A percentile compares a stretch with the other conserved stretches of the same genome.
Conservation (phyloP, 768 basidiomycete genomes). For the Gyrodon lividus region DNA sequence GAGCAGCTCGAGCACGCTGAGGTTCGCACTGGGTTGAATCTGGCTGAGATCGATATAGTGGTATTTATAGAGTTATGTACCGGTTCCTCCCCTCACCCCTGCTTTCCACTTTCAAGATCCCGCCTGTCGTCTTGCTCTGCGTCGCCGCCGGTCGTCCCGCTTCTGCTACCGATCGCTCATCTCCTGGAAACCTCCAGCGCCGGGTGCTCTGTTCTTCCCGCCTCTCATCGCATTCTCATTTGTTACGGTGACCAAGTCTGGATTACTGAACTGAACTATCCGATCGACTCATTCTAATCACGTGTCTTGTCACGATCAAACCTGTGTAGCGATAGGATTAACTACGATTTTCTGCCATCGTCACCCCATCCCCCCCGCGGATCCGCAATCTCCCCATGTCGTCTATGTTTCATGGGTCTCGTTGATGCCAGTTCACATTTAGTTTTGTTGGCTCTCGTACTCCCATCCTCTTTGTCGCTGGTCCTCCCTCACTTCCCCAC, state of each 20-base stretch:
- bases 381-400: background rate
- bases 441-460: background rate
- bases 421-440: background rate
- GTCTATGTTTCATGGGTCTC: no score
- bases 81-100: background rate
- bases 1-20: slow-evolving; percentile 28
- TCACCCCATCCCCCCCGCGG: background rate
- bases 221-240: background rate
- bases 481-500: no score
- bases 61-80: slow-evolving; percentile 32
- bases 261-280: background rate
- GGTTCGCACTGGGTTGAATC: slow-evolving; percentile 31
- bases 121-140: background rate
- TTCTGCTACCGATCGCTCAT: slow-evolving; percentile 13
- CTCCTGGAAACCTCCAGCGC: background rate
- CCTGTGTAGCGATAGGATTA: slow-evolving; percentile 20
- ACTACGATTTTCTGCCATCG: background rate
- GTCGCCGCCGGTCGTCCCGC: slow-evolving; percentile 7
- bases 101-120: background rate
- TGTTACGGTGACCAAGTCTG: background rate
- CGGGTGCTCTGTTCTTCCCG: background rate
- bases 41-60: background rate
- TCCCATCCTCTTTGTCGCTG: background rate
- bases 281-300: slow-evolving; percentile 2
- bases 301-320: background rate